Conservation (phyloP, 2,329 filamentous ascomycete genomes). For the Pseudocercospora crystallina region DNA sequence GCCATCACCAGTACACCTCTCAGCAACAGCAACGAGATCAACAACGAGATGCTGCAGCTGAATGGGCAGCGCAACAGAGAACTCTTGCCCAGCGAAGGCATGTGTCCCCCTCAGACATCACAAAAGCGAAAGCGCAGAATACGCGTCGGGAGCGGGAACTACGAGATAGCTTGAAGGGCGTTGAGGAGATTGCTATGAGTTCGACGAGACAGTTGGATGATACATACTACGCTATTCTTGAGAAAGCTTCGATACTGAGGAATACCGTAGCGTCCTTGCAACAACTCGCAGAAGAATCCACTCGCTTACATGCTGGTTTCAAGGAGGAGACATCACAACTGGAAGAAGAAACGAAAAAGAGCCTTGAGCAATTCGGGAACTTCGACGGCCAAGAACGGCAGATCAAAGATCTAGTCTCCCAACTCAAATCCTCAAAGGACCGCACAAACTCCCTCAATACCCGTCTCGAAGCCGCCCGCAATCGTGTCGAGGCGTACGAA, state of each 20-base stretch:
- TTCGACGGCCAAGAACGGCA: slow-evolving; percentile 66
- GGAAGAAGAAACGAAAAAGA: slow-evolving; percentile 58
- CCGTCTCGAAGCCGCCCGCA: slow-evolving; percentile 63
- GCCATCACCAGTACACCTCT: slow-evolving; percentile 2
- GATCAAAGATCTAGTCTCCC: slow-evolving; percentile 61
- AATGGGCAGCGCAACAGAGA: slow-evolving; percentile 22
- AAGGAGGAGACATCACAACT: slow-evolving; percentile 59
- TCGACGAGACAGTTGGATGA: slow-evolving; percentile 67
- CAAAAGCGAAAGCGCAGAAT: slow-evolving; percentile 38
- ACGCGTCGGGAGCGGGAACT: slow-evolving; percentile 43
- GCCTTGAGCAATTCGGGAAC: slow-evolving; percentile 60
- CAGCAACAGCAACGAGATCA: slow-evolving; percentile 12
- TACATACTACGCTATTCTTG: slow-evolving; percentile 71
- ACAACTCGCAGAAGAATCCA: slow-evolving; percentile 64
- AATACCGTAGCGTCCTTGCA: slow-evolving; percentile 64
- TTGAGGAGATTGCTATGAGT: slow-evolving; percentile 59
- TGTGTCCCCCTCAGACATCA: slow-evolving; percentile 42
- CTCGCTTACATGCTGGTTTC: slow-evolving; percentile 49
- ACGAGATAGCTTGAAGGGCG: slow-evolving; percentile 40
- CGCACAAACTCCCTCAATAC: slow-evolving; percentile 61
- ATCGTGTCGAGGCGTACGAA: slow-evolving; percentile 67
- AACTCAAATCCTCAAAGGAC: slow-evolving; percentile 61
- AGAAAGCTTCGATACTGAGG: slow-evolving; percentile 65
- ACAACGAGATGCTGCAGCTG: slow-evolving; percentile 14
- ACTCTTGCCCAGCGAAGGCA: slow-evolving; percentile 20